Evolutionary conservation across 108 stramenopile species (phyloP).

Genomic region (Chaetoceros tenuissimus): DNA sequence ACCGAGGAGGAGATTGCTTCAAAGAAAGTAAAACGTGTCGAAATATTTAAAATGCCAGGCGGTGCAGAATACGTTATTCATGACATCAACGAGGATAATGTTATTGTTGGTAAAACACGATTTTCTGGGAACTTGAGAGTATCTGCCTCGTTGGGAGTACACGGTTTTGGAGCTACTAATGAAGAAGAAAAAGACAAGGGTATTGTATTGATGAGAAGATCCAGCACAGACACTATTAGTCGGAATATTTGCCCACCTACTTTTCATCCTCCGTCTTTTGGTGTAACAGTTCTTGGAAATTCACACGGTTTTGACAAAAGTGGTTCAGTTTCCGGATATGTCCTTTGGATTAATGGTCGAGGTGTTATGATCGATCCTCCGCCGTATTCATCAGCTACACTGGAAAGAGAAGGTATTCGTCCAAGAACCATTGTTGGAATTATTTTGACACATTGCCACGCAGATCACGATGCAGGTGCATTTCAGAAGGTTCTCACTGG

Average conservation of each 20-base stretch:
- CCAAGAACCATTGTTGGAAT: slow-evolving; percentile 86
- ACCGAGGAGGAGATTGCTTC: slow-evolving; percentile 54
- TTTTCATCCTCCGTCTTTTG: slow-evolving; percentile 88
- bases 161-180: slow-evolving; percentile 32
- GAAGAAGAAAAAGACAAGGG: slow-evolving; percentile 1
- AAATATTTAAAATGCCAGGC: slow-evolving; percentile 83
- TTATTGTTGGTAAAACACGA: slow-evolving; percentile 58
- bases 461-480: slow-evolving; percentile 93
- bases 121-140: slow-evolving; percentile 63
- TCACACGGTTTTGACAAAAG: slow-evolving; percentile 91
- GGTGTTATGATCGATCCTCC: slow-evolving; percentile 96
- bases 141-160: slow-evolving; percentile 56
- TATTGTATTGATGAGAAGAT: slow-evolving; percentile 1
- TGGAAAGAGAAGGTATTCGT: slow-evolving; percentile 80
- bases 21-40: slow-evolving; percentile 48
- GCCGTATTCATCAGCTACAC: slow-evolving; percentile 80
- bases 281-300: slow-evolving; percentile 88
- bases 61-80: slow-evolving; percentile 80
- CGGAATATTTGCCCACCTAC: slow-evolving; percentile 33
- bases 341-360: slow-evolving; percentile 90
- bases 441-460: slow-evolving; percentile 90
- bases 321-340: slow-evolving; percentile 91
- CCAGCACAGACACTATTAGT: slow-evolving; percentile 2
- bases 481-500: slow-evolving; percentile 92
- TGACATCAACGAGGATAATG: slow-evolving; percentile 66